Evolutionary conservation across 139 green algal genomes (phyloP), one percentile per base, ranked within the genome.

Genomic region (Marvania coccoides): DNA sequence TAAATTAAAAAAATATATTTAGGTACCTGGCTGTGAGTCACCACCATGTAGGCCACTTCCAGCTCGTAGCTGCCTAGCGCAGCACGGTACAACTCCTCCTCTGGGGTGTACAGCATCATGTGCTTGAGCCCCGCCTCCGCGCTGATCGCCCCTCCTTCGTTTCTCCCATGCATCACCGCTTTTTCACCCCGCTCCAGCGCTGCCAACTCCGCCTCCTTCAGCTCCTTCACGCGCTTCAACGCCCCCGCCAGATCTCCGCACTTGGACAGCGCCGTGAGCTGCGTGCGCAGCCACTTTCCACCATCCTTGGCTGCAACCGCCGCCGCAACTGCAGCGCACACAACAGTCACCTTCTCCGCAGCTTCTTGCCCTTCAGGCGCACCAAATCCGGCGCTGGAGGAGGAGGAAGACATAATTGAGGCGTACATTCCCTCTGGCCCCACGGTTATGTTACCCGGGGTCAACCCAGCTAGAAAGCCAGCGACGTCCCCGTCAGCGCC

Each of bases 11-110:
- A 19, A 19, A 28, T 19, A 68, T 28, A 7, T 67, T 60, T 6
- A 14, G n/a, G 13, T 3, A 31, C 60, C 75, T 85, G 81, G 40
- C 73, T 81, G 68, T 88, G 64, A 1, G 78, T 72, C 9, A 91
- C 83, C 38, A 97, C 90, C 85, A 97, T 92, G 76, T 94, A 95
- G 1, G 93, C 93, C 46, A 98, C 64, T 34, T 83, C 72, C 53
- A 97, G 61, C 58, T 98, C 89, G 64, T 98, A 96, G 67, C 91
- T 74, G 5, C 85, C 89, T 33, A 98, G 76, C 0, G 93, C 91
- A 0, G 79, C 73, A n/a, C 72, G 47, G 80, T 95, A 97, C 46
- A 97, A 72, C 39, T 78, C 56, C n/a, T 95, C 84, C 3, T 82
- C 74, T 24, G 88, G 75, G 2, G 81, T 75, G 39, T 89, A 80